These are phyloP conservation scores for Trametes maxima DNA, from an alignment of 768 basidiomycete species.

Conservation along the genomic window DNA sequence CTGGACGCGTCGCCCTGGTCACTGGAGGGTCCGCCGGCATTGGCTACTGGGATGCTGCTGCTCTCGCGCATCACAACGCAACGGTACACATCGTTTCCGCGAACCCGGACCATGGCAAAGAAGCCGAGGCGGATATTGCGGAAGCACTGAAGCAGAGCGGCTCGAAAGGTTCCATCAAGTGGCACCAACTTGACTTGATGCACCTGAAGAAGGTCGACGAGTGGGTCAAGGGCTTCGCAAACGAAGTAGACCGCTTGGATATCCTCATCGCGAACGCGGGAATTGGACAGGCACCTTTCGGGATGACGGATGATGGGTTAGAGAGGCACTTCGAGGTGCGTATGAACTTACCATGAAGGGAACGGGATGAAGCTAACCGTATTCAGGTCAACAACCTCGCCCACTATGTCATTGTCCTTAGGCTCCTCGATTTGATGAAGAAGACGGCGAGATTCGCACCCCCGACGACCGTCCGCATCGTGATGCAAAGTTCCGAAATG, in stretches of 20 bases:
- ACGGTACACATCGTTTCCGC: conserved; percentile 34
- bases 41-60: conserved; percentile 36
- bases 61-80: conserved; percentile 31
- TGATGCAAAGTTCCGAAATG: conserved; percentile 35
- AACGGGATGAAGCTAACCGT: too few relatives aligned
- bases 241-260: conserved; percentile 28
- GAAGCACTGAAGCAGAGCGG: conserved; percentile 26
- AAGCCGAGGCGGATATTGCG: conserved; percentile 31
- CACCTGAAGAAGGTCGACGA: conserved; percentile 29
- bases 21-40: conserved; percentile 33
- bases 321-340: conserved; percentile 33
- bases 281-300: conserved; percentile 33
- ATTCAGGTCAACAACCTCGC: conserved; percentile 33
- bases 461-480: conserved; percentile 32
- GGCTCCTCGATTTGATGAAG: conserved; percentile 32
- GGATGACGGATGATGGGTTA: conserved; percentile 30
- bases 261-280: conserved; percentile 35
- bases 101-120: conserved; percentile 31
- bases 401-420: conserved; percentile 31
- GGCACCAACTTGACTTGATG: conserved; percentile 29
- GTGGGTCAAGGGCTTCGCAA: conserved; percentile 26
- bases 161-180: conserved; percentile 29
- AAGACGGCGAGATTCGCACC: conserved; percentile 28
- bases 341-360: neutral
- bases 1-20: conserved; percentile 33